Evolutionary conservation across 1,284 basidiomycete species (phyloP).

Genomic region (Coniophora puteana): DNA sequence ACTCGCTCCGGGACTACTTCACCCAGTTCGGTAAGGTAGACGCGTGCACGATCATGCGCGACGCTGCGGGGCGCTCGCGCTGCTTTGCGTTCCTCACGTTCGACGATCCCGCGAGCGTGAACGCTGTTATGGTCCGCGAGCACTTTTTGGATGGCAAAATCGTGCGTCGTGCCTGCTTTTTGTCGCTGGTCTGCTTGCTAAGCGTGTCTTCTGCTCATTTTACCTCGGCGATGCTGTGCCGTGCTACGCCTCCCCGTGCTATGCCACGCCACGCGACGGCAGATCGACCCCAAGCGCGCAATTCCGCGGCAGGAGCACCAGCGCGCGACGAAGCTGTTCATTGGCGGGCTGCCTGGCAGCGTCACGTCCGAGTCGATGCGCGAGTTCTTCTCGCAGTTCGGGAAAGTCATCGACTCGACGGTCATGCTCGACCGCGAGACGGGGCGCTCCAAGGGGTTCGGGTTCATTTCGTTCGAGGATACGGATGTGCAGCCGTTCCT

Average conservation of each 20-base stretch:
- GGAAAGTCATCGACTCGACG: conserved; percentile 93
- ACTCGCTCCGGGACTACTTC: conserved; percentile 83
- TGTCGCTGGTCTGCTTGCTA: conserved; percentile 14
- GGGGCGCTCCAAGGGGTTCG: conserved; percentile 94
- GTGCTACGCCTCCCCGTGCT: conserved; percentile 1
- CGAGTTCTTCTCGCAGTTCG: conserved; percentile 87
- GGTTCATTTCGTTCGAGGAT: conserved; percentile 95
- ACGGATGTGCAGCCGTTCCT: conserved; percentile 83
- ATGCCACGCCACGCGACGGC: too few species aligned
- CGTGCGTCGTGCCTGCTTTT: conserved; percentile 46
- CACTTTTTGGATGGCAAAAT: conserved; percentile 94
- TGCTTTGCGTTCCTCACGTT: conserved; percentile 96
- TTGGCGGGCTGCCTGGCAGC: conserved; percentile 88
- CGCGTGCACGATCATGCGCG: conserved; percentile 94
- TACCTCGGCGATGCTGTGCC: background rate
- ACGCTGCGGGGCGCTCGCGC: conserved; percentile 83
- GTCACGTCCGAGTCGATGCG: conserved; percentile 95
- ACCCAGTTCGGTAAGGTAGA: conserved; percentile 88
- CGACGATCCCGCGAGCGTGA: conserved; percentile 82
- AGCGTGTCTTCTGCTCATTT: too few species aligned
- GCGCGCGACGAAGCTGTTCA: conserved; percentile 90
- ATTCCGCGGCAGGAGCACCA: conserved; percentile 95
- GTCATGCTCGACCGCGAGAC: conserved; percentile 99
- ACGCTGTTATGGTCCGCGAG: conserved; percentile 85
- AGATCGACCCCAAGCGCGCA: conserved; percentile 99